phyloP scores from a whole-genome alignment of 129 eudicot genomes.

The Chrysanthemum seticuspe region DNA sequence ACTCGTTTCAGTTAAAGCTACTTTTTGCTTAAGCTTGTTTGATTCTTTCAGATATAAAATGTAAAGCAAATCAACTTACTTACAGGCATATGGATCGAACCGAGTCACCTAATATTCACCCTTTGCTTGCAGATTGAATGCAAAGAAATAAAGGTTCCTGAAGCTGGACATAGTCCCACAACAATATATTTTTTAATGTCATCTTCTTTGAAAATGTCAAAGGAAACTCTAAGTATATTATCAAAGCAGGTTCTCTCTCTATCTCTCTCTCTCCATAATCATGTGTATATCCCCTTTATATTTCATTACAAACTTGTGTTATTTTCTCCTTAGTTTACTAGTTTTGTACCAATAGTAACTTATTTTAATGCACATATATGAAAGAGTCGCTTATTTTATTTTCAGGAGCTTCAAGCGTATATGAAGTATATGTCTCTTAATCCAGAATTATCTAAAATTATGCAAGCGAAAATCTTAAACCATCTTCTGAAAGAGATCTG shows the following conservation, averaged over 20 bases:
- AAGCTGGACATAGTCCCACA: conserved; percentile 27
- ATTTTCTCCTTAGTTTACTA: neutral
- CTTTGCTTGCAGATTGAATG: conserved; percentile 55
- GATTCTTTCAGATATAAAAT: neutral
- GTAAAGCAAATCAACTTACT: neutral
- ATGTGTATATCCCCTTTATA: neutral
- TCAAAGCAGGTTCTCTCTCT: conserved; percentile 69
- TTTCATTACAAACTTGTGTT: neutral
- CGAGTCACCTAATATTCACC: neutral
- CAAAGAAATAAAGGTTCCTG: conserved; percentile 38
- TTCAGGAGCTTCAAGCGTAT: conserved; percentile 78
- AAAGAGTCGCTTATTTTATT: conserved; percentile 12
- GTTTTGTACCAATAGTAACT: neutral
- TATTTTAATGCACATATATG: neutral
- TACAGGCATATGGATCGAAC: neutral
- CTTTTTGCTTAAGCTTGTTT: neutral
- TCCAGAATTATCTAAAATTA: conserved; percentile 50
- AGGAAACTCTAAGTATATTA: conserved; percentile 47
- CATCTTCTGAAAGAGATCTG: conserved; percentile 58
- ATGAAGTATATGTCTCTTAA: conserved; percentile 42
- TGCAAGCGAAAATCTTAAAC: conserved; percentile 51
- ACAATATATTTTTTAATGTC: conserved; percentile 53
- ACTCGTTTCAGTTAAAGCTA: neutral
- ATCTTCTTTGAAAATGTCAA: conserved; percentile 42
- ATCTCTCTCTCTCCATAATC: neutral